A percentile compares a stretch with the other conserved stretches of the same genome.
phyloP scores from a whole-genome alignment of 345 rosid species.

The Toxicodendron radicans region DNA sequence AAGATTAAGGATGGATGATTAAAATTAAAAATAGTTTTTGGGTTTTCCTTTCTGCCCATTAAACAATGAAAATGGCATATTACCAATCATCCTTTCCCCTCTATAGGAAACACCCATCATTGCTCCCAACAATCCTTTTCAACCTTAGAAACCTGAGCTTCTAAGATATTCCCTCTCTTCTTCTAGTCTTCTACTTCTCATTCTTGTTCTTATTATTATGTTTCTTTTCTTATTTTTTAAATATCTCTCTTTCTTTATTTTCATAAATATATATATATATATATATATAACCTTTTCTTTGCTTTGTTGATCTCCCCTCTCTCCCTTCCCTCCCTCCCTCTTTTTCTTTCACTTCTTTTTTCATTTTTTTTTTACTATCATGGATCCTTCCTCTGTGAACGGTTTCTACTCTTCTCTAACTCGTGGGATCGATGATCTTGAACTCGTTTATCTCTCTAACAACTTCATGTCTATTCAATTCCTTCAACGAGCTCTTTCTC shows the following conservation, averaged over 20 bases:
- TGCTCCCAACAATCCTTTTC: slow-evolving; percentile 85
- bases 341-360: too few relatives aligned
- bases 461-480: slow-evolving; percentile 83
- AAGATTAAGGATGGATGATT: not conserved
- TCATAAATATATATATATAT: too few relatives aligned
- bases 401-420: slow-evolving; percentile 84
- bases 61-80: slow-evolving; percentile 61
- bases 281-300: slow-evolving; percentile 19
- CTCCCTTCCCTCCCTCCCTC: not conserved
- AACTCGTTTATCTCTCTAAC: slow-evolving; percentile 57
- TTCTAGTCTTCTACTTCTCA: slow-evolving; percentile 1
- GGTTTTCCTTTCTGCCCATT: slow-evolving; percentile 52
- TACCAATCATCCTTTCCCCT: slow-evolving; percentile 91
- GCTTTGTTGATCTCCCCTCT: slow-evolving; percentile 5
- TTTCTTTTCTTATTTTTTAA: slow-evolving; percentile 19
- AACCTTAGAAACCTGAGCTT: slow-evolving; percentile 64
- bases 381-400: slow-evolving; percentile 79
- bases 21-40: not conserved
- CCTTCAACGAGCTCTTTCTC: slow-evolving; percentile 71
- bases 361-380: slow-evolving; percentile 12
- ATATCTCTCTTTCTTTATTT: slow-evolving; percentile 11
- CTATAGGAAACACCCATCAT: slow-evolving; percentile 89
- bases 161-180: slow-evolving; percentile 38
- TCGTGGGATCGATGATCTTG: slow-evolving; percentile 91
- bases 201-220: slow-evolving; percentile 2